These are phyloP conservation scores for Ustulina deusta DNA, from an alignment of 2,329 filamentous ascomycete genomes.

Conservation along the genomic window DNA sequence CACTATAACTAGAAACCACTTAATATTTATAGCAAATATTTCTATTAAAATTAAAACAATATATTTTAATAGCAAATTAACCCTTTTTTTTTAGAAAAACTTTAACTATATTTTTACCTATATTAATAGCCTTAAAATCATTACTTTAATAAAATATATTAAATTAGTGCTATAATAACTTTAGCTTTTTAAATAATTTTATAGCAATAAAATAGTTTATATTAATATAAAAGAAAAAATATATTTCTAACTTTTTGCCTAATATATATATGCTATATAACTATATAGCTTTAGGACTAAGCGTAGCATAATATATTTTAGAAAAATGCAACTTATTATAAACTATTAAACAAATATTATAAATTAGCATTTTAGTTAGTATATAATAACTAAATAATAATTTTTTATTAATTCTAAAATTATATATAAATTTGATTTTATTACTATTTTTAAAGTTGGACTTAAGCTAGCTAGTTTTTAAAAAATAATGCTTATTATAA, in stretches of 20 bases:
- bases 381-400: not conserved
- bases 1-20: conserved; percentile 4
- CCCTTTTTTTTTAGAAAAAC: not conserved
- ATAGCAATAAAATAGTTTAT: not conserved
- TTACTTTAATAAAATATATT: conserved; percentile 1
- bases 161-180: no score
- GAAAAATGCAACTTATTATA: not conserved
- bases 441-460: not conserved
- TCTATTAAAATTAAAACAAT: conserved; percentile 1
- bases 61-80: conserved; percentile 3
- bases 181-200: conserved; percentile 2
- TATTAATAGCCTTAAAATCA: conserved; percentile 2
- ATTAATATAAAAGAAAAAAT: not conserved
- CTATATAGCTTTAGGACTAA: not conserved
- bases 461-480: not conserved
- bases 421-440: not conserved
- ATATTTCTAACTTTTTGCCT: not conserved
- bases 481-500: not conserved
- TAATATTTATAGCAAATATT: not conserved
- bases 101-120: not conserved
- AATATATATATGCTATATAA: not conserved
- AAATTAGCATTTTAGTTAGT: not conserved
- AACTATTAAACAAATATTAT: not conserved
- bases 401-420: not conserved
- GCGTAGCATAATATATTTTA: not conserved